Conservation (phyloP, 495 filamentous ascomycete genomes). For the Talaromyces adpressus region DNA sequence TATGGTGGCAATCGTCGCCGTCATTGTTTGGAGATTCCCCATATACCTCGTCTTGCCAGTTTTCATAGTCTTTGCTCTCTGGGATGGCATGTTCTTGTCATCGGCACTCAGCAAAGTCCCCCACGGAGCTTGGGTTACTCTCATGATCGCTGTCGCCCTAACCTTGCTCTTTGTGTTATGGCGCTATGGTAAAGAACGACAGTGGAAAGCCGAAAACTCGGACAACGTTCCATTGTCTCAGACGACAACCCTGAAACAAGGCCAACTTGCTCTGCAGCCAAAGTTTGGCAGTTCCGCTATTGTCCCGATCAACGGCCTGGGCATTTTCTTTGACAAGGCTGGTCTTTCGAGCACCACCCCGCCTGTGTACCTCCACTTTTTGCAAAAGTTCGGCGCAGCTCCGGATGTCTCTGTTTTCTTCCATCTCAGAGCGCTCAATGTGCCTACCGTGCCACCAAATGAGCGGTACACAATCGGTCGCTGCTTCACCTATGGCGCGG, state of each 20-base stretch:
- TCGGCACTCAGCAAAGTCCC: conserved; percentile 64
- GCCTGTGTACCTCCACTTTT: conserved; percentile 56
- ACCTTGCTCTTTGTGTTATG: conserved; percentile 58
- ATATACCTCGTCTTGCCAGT: conserved; percentile 47
- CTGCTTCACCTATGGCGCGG: conserved; percentile 15
- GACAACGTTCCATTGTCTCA: conserved; percentile 45
- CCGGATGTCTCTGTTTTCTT: conserved; percentile 56
- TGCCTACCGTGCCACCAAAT: conserved; percentile 29
- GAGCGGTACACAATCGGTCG: conserved; percentile 41
- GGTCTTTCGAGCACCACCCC: conserved; percentile 42
- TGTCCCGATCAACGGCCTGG: conserved; percentile 43
- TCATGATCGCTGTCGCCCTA: conserved; percentile 53
- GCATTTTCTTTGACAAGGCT: conserved; percentile 62
- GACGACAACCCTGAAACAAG: conserved; percentile 24
- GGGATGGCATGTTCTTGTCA: conserved; percentile 62
- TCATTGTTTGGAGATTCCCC: conserved; percentile 60
- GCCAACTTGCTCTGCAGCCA: conserved; percentile 20
- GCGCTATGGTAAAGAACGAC: conserved; percentile 68
- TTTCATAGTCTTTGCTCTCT: conserved; percentile 53
- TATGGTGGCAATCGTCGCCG: conserved; percentile 59
- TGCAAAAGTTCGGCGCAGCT: conserved; percentile 52
- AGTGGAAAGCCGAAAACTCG: conserved; percentile 60
- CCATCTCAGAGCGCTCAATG: conserved; percentile 51
- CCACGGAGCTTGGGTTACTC: conserved; percentile 67
- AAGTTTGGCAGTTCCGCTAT: conserved; percentile 40